These are phyloP conservation scores for Colletotrichum sp. DNA, from an alignment of 2,329 filamentous ascomycete genomes.

Conservation along the genomic window DNA sequence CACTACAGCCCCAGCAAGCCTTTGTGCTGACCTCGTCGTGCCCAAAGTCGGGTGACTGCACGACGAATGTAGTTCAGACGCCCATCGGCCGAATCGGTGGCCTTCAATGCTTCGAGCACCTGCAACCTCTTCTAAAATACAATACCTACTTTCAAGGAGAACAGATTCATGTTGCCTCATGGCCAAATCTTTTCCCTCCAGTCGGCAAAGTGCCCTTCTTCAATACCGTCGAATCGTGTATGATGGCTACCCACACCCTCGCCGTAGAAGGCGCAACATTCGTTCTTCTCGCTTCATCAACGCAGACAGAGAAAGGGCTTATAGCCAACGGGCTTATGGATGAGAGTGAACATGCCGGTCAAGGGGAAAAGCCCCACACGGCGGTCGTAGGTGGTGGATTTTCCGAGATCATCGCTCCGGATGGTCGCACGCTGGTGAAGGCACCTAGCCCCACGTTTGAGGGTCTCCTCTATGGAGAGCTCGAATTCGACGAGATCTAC, in stretches of 20 bases:
- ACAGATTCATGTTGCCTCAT: neutral
- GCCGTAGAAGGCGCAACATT: neutral
- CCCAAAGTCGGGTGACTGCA: neutral
- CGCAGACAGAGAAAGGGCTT: neutral
- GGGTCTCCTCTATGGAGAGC: neutral
- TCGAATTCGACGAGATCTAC: neutral
- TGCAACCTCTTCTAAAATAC: neutral
- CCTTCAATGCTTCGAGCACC: neutral
- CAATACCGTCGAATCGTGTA: neutral
- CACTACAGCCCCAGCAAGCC: neutral
- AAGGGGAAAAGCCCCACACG: neutral
- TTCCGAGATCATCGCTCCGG: neutral
- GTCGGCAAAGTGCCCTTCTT: neutral
- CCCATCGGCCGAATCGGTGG: neutral
- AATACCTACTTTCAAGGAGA: neutral
- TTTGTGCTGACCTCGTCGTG: neutral
- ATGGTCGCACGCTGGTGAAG: neutral
- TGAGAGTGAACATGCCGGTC: neutral
- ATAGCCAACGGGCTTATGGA: neutral
- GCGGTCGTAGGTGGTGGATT: neutral
- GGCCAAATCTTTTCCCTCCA: neutral
- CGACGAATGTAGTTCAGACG: neutral
- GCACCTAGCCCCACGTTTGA: neutral
- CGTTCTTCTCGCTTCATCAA: neutral
- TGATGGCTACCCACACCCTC: neutral